Conservation (phyloP, 108 stramenopile genomes). For the Ochromonas danica region DNA sequence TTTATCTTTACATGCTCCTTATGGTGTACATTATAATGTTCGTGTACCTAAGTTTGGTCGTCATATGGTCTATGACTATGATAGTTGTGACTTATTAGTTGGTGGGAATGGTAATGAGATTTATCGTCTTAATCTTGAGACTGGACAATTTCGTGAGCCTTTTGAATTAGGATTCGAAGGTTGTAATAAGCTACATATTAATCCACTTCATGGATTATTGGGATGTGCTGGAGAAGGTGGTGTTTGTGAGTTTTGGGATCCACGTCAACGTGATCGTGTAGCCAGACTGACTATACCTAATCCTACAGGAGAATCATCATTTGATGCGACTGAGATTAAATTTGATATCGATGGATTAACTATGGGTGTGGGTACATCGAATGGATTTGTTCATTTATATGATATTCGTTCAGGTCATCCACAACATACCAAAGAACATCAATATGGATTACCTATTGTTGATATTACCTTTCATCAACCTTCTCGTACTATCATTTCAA, state of each 20-base stretch:
- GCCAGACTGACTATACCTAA: background rate
- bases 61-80: conserved; percentile 83
- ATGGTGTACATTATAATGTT: conserved; percentile 82
- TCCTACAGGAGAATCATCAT: conserved; percentile 36
- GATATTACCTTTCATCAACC: conserved; percentile 76
- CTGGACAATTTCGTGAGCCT: conserved; percentile 86
- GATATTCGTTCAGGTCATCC: conserved; percentile 89
- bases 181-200: conserved; percentile 47
- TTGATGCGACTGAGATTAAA: conserved; percentile 75
- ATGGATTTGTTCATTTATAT: conserved; percentile 82
- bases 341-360: conserved; percentile 78
- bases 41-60: conserved; percentile 93
- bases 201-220: conserved; percentile 50
- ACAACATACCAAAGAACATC: conserved; percentile 85
- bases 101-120: conserved; percentile 70
- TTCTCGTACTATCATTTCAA: conserved; percentile 59
- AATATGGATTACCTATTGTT: conserved; percentile 88
- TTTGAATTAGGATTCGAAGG: conserved; percentile 54
- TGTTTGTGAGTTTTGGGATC: conserved; percentile 82
- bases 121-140: conserved; percentile 90
- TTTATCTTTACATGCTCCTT: conserved; percentile 92
- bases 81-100: conserved; percentile 80
- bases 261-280: conserved; percentile 50
- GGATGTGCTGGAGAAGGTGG: conserved; percentile 83
- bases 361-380: conserved; percentile 84